phyloP scores from a whole-genome alignment of 1,139 yeast species.

The Magnusiomyces ingens region DNA sequence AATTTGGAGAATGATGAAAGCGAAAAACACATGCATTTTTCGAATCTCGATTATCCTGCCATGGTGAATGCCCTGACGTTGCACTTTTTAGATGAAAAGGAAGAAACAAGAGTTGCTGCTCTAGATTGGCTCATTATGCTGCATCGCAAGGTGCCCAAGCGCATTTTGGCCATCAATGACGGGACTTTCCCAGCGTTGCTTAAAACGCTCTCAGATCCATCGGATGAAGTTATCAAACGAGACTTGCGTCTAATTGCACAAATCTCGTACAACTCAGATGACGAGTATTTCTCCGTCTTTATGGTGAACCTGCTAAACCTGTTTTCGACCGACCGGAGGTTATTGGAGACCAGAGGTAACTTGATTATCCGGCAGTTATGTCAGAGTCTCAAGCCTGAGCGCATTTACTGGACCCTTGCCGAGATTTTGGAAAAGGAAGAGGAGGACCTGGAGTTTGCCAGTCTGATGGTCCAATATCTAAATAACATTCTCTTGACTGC shows the following conservation, averaged over 20 bases:
- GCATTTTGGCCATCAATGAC: slow-evolving; percentile 51
- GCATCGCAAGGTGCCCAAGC: slow-evolving; percentile 62
- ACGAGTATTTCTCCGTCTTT: slow-evolving; percentile 68
- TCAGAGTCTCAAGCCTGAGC: slow-evolving; percentile 70
- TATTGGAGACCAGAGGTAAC: slow-evolving; percentile 69
- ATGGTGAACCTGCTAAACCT: slow-evolving; percentile 63
- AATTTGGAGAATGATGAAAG: slow-evolving; percentile 5
- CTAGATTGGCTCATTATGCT: slow-evolving; percentile 87
- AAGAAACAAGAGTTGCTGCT: slow-evolving; percentile 75
- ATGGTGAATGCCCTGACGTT: slow-evolving; percentile 54
- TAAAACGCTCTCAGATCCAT: slow-evolving; percentile 77
- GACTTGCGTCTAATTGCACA: slow-evolving; percentile 73
- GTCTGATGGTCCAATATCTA: slow-evolving; percentile 77
- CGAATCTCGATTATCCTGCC: slow-evolving; percentile 46
- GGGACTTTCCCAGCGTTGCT: slow-evolving; percentile 72
- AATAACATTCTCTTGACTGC: slow-evolving; percentile 86
- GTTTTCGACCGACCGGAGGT: slow-evolving; percentile 59
- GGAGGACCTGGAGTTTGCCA: slow-evolving; percentile 61
- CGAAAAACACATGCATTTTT: neutral
- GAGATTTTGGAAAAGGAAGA: slow-evolving; percentile 60
- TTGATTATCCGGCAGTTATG: slow-evolving; percentile 81
- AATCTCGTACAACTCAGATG: slow-evolving; percentile 70
- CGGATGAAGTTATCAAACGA: slow-evolving; percentile 74
- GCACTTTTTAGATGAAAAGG: slow-evolving; percentile 64
- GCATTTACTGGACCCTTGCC: slow-evolving; percentile 76